Conservation (phyloP, 1,284 basidiomycete species). For the Ustilago sp. region DNA sequence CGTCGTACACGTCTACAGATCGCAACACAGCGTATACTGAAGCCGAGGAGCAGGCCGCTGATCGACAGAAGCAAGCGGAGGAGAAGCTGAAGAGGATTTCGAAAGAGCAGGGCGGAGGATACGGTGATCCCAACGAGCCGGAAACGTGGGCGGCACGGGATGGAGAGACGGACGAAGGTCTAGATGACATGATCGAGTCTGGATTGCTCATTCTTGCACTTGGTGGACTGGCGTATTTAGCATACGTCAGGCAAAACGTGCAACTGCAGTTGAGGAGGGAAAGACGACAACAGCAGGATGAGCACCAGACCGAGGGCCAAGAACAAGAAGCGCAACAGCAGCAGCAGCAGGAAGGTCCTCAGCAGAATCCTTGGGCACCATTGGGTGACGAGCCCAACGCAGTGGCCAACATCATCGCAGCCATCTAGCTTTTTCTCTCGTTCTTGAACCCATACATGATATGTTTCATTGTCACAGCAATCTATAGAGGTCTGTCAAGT, state of each 20-base stretch:
- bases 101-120: slow-evolving; percentile 40
- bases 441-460: neutral
- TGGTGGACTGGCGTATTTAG: slow-evolving; percentile 55
- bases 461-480: neutral
- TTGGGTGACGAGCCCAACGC: slow-evolving; percentile 39
- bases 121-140: slow-evolving; percentile 56
- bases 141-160: slow-evolving; percentile 45
- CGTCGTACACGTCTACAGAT: slow-evolving; percentile 37
- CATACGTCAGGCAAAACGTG: slow-evolving; percentile 55
- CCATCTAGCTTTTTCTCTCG: slow-evolving; percentile 7
- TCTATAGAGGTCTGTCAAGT: neutral
- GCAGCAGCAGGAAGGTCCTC: slow-evolving; percentile 8
- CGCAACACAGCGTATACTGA: slow-evolving; percentile 54
- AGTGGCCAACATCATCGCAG: slow-evolving; percentile 38
- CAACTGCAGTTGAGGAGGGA: slow-evolving; percentile 54
- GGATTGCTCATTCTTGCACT: slow-evolving; percentile 56
- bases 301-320: slow-evolving; percentile 13
- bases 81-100: slow-evolving; percentile 24
- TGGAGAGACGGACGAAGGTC: slow-evolving; percentile 44
- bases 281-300: slow-evolving; percentile 31
- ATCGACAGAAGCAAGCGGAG: slow-evolving; percentile 27
- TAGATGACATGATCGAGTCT: slow-evolving; percentile 62
- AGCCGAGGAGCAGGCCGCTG: slow-evolving; percentile 51
- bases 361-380: slow-evolving; percentile 38
- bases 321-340: slow-evolving; percentile 2